Evolutionary conservation across 1,284 basidiomycete genomes (phyloP).

Genomic region (Microbotryum silenes-acaulis): DNA sequence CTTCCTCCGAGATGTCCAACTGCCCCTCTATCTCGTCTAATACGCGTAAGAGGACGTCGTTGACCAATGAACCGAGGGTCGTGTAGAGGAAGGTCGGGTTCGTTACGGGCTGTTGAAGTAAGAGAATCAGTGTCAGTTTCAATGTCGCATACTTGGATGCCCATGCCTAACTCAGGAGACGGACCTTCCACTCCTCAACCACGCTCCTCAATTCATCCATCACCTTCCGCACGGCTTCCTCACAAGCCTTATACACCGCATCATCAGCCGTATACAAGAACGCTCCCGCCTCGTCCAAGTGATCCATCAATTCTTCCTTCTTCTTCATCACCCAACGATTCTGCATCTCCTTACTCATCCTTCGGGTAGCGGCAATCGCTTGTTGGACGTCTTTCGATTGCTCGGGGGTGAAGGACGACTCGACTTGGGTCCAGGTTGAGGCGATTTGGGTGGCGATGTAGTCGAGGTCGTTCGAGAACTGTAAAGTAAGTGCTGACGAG

Average conservation of each 20-base stretch:
- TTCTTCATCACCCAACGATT: conserved; percentile 45
- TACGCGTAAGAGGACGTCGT: conserved; percentile 61
- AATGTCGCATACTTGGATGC: too few relatives aligned
- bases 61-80: conserved; percentile 61
- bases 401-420: not conserved
- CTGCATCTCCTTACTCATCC: conserved; percentile 23
- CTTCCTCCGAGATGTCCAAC: conserved; percentile 77
- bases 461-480: conserved; percentile 76
- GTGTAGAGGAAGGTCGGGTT: conserved; percentile 34
- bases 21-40: conserved; percentile 68
- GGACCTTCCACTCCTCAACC: conserved; percentile 65
- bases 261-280: conserved; percentile 68
- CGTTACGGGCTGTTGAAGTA: conserved; percentile 35
- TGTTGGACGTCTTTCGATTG: conserved; percentile 15
- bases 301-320: conserved; percentile 44
- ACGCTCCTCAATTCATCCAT: conserved; percentile 59
- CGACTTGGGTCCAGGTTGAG: not conserved
- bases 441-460: conserved; percentile 51
- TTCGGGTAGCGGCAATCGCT: conserved; percentile 15
- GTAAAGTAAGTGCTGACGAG: conserved; percentile 58
- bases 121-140: too few relatives aligned
- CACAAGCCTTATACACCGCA: conserved; percentile 67
- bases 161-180: conserved; percentile 23
- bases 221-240: conserved; percentile 60
- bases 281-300: conserved; percentile 57